These are phyloP conservation scores for Piromyces finnis DNA, from an alignment of 192 early-diverging fungal genomes.

Conservation along the genomic window DNA sequence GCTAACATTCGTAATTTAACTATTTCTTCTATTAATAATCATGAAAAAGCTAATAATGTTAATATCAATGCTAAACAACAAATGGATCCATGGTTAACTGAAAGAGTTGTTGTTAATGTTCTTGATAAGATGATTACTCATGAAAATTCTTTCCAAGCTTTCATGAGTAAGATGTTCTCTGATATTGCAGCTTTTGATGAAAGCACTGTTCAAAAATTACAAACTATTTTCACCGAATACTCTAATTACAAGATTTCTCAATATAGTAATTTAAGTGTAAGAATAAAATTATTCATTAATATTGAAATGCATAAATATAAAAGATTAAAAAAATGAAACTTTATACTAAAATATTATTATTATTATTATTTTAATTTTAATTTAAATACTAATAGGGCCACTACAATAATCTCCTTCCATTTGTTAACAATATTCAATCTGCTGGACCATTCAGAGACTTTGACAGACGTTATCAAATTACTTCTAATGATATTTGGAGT, in stretches of 20 bases:
- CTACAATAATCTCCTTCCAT: background rate
- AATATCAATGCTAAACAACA: background rate
- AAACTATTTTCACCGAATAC: background rate
- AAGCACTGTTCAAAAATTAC: background rate
- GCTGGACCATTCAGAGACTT: background rate
- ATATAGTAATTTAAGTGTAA: background rate
- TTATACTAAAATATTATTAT: too few relatives aligned
- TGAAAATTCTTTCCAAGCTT: background rate
- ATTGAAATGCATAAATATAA: too few relatives aligned
- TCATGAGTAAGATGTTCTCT: background rate
- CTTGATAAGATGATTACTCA: background rate
- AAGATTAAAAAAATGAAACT: too few relatives aligned
- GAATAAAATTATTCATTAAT: too few relatives aligned
- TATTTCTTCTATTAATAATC: background rate
- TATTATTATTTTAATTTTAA: too few relatives aligned
- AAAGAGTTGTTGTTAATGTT: background rate
- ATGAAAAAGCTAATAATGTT: background rate
- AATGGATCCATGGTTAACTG: constrained; percentile 2
- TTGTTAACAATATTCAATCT: background rate
- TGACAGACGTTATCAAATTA: background rate
- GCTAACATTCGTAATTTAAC: background rate
- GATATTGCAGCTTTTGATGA: background rate
- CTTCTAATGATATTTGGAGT: background rate
- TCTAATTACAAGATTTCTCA: background rate
- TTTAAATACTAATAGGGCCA: background rate